phyloP scores from a whole-genome alignment of 1,284 basidiomycete genomes.

The Bondarzewia mesenterica region DNA sequence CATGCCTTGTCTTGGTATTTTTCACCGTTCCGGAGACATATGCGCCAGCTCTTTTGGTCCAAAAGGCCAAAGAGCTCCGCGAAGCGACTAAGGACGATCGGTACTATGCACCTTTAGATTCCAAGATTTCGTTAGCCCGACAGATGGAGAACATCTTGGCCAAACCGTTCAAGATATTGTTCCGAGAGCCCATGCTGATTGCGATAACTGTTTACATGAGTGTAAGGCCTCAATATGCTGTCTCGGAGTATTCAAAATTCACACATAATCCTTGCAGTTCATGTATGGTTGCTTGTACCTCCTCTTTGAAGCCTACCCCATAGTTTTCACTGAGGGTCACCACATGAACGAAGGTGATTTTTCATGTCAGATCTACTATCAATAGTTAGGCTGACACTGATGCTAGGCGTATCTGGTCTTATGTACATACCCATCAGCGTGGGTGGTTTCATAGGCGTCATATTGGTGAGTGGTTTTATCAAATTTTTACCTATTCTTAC shows the following conservation, averaged over 20 bases:
- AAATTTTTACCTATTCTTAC: constrained; percentile 9
- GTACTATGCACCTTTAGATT: constrained; percentile 51
- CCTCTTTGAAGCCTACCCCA: constrained; percentile 51
- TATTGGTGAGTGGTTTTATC: constrained; percentile 27
- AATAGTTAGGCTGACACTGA: constrained; percentile 21
- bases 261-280: constrained; percentile 35
- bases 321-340: constrained; percentile 47
- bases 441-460: constrained; percentile 43
- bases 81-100: constrained; percentile 54
- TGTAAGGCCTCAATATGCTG: constrained; percentile 25
- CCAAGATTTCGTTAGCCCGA: constrained; percentile 28
- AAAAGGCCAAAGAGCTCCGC: constrained; percentile 33
- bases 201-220: constrained; percentile 64
- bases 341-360: constrained; percentile 35
- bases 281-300: constrained; percentile 58
- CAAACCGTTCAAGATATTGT: constrained; percentile 62
- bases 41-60: constrained; percentile 46
- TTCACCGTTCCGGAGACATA: constrained; percentile 76
- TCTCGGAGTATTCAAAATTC: not conserved
- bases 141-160: constrained; percentile 41
- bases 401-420: constrained; percentile 37
- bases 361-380: not conserved
- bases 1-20: constrained; percentile 42
- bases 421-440: constrained; percentile 46
- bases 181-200: constrained; percentile 73